phyloP scores from a whole-genome alignment of 2,329 filamentous ascomycete species.

The Scedosporium aurantiacum region DNA sequence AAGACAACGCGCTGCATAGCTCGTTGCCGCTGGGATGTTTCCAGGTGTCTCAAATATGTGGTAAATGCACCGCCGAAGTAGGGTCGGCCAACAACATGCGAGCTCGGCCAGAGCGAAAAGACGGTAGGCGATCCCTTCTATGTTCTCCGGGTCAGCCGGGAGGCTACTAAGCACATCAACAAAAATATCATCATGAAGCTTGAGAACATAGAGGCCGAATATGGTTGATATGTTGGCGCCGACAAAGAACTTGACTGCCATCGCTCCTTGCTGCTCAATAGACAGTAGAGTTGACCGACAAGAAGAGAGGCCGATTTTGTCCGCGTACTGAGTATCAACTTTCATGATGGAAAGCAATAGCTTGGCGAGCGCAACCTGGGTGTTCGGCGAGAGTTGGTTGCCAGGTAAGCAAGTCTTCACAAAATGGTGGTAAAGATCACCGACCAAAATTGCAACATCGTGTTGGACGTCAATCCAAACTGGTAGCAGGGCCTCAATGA shows the following conservation, averaged over 20 bases:
- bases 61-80: slow-evolving; percentile 79
- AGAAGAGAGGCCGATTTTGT: slow-evolving; percentile 43
- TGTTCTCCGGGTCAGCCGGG: slow-evolving; percentile 58
- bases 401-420: slow-evolving; percentile 55
- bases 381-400: slow-evolving; percentile 56
- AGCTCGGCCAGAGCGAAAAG: slow-evolving; percentile 65
- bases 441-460: slow-evolving; percentile 53
- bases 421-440: slow-evolving; percentile 72
- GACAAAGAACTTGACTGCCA: slow-evolving; percentile 66
- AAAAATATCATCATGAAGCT: slow-evolving; percentile 73
- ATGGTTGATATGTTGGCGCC: slow-evolving; percentile 58
- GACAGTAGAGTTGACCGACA: slow-evolving; percentile 62
- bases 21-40: slow-evolving; percentile 50
- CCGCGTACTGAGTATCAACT: slow-evolving; percentile 55
- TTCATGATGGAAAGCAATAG: slow-evolving; percentile 63
- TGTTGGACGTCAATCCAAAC: slow-evolving; percentile 52
- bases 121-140: slow-evolving; percentile 77
- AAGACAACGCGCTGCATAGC: slow-evolving; percentile 66
- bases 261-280: slow-evolving; percentile 54
- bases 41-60: slow-evolving; percentile 88
- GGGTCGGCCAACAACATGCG: slow-evolving; percentile 73
- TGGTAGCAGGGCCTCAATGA: slow-evolving; percentile 52
- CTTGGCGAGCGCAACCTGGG: slow-evolving; percentile 54
- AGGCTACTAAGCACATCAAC: slow-evolving; percentile 71
- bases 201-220: slow-evolving; percentile 73